phyloP scores from a whole-genome alignment of 1,284 basidiomycete species.

The Tilletia indica region DNA sequence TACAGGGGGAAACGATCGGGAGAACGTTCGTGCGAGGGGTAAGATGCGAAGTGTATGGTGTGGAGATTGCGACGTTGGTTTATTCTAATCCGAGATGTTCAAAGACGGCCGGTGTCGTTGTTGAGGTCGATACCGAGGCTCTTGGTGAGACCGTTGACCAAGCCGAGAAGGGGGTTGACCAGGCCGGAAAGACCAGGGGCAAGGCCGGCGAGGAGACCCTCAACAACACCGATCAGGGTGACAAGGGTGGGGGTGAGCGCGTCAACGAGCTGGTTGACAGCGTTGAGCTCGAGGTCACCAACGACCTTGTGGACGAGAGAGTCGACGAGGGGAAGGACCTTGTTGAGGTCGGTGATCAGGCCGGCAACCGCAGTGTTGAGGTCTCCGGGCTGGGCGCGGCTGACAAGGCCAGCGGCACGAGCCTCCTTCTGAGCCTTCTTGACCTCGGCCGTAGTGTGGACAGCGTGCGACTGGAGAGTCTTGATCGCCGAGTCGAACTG shows the following conservation, averaged over 20 bases:
- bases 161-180: neutral
- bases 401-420: neutral
- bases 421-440: neutral
- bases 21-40: too few relatives aligned
- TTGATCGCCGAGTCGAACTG: neutral
- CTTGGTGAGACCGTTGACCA: neutral
- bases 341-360: conserved; percentile 12
- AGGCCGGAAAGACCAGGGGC: neutral
- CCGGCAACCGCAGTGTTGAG: conserved; percentile 5
- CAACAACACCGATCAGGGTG: neutral
- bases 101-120: too few relatives aligned
- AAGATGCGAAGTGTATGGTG: too few relatives aligned
- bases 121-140: neutral
- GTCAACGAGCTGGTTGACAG: neutral
- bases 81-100: too few relatives aligned
- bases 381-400: neutral
- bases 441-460: neutral
- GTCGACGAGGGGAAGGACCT: neutral
- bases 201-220: neutral
- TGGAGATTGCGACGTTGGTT: too few relatives aligned
- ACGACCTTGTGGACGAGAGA: neutral
- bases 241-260: neutral
- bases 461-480: neutral
- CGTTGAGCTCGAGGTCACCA: conserved; percentile 10
- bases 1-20: too few relatives aligned